phyloP scores from a whole-genome alignment of 805 yeast species.

The Teunomyces gatunensis region DNA sequence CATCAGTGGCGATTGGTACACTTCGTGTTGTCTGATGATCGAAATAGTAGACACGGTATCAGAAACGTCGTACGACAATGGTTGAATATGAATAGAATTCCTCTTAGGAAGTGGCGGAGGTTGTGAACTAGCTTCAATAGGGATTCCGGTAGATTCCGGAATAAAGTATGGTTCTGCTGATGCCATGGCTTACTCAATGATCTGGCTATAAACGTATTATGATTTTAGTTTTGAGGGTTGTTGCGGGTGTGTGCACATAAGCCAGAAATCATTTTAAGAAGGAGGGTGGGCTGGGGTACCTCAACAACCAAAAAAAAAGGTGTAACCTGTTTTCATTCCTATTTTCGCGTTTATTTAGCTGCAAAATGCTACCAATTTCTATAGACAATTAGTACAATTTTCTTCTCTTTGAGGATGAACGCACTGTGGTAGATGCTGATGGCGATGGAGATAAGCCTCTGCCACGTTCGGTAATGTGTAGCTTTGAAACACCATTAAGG shows the following conservation, averaged over 20 bases:
- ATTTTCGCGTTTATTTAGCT: neutral
- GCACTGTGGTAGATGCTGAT: neutral
- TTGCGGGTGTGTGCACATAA: slow-evolving; percentile 3
- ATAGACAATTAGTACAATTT: slow-evolving; percentile 1
- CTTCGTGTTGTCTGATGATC: slow-evolving; percentile 23
- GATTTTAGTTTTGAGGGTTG: neutral
- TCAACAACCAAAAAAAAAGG: too few species aligned
- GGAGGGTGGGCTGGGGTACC: too few species aligned
- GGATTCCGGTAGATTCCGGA: slow-evolving; percentile 3
- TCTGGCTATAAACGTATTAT: neutral
- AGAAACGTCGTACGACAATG: slow-evolving; percentile 11
- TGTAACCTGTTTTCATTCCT: too few species aligned
- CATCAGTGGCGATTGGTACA: slow-evolving; percentile 21
- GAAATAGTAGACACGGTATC: slow-evolving; percentile 22
- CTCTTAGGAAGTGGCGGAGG: slow-evolving; percentile 1
- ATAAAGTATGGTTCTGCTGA: slow-evolving; percentile 2
- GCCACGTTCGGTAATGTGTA: slow-evolving; percentile 7
- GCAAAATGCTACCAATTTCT: neutral
- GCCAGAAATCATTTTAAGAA: neutral
- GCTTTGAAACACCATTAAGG: slow-evolving; percentile 13
- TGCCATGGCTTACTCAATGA: neutral
- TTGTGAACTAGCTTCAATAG: neutral
- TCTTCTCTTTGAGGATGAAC: slow-evolving; percentile 7
- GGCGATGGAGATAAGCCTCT: neutral
- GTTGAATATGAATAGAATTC: neutral